Base-by-base conservation (phyloP, 148 eudicot species). In the Camellia lanceoleosa region DNA sequence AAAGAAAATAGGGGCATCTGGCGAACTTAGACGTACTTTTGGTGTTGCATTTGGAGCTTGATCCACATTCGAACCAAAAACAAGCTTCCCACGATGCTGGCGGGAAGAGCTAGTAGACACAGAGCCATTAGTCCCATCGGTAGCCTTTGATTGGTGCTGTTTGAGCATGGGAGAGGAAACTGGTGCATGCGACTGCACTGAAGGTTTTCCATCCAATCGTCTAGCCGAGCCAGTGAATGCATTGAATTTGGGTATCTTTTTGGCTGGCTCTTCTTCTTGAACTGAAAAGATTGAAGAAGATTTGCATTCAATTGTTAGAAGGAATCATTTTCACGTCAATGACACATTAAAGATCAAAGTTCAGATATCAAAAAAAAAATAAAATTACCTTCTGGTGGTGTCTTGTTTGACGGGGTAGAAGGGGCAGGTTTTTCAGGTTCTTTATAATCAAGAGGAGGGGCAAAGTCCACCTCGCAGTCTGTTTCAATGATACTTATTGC, bases 391-490 rank as follows among this genome's bases (percentile, higher is more conserved):
- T 81, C 74, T 75, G 69, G 75, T 58, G 69, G 69, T 23, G 51
- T 70, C 79, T 75, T 75, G 13, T 70, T 79, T 20, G 75, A 46
- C 0, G 30, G 7, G 14, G 2, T 44, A 75, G 79, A 68, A 46
- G 7, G 77, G 23, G 43, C 11, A 59, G 77, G 82, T 44, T 71
- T 79, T 76, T 76, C 80, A 16, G 80, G 84, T 72, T 82, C 85
- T 77, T 82, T 76, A 51, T 85, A 85, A 68, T 82, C 87, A 52
- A 82, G 68, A 19, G 87, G 84, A 54, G 83, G 75, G 42, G 82
- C 83, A 58, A 85, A 85, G 52, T 85, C 87, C 20, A 80, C 87
- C 64, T 75, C 82, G 43, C 87, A 85, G 71, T 85, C 87, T 5
- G 87, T 82, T 49, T 82, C 87, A 54, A 82, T 79, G 60, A 85